phyloP scores from a whole-genome alignment of 1,284 basidiomycete species.

The Fomitopsis pinicola region DNA sequence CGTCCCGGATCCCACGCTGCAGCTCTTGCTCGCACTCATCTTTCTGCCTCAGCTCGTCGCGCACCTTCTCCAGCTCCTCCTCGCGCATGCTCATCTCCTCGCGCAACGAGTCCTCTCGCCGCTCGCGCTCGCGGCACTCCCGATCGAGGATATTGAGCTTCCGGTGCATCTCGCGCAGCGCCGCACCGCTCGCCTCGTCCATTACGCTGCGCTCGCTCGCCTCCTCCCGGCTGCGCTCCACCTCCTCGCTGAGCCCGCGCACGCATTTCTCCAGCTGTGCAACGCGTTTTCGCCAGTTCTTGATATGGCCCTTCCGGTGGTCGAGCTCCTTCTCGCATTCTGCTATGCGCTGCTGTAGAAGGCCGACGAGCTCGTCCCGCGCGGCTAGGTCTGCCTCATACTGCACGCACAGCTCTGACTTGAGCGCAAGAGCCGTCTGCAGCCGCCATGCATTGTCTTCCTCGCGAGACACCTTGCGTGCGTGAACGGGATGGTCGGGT shows the following conservation, averaged over 20 bases:
- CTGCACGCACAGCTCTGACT: slow-evolving; percentile 66
- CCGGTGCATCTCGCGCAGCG: slow-evolving; percentile 59
- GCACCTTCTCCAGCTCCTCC: slow-evolving; percentile 41
- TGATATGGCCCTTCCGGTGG: slow-evolving; percentile 47
- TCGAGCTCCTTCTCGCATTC: slow-evolving; percentile 56
- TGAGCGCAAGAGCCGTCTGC: slow-evolving; percentile 65
- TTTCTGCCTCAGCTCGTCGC: slow-evolving; percentile 43
- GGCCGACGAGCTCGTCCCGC: slow-evolving; percentile 62
- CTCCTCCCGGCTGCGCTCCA: slow-evolving; percentile 62
- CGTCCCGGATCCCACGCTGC: slow-evolving; percentile 45
- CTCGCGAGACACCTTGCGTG: slow-evolving; percentile 60
- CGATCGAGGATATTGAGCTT: slow-evolving; percentile 58
- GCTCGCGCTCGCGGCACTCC: slow-evolving; percentile 48
- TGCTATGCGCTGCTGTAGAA: slow-evolving; percentile 50
- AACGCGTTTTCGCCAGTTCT: slow-evolving; percentile 70
- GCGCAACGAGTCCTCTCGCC: slow-evolving; percentile 32
- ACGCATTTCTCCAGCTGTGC: slow-evolving; percentile 63
- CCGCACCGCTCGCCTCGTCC: slow-evolving; percentile 73
- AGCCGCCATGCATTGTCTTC: slow-evolving; percentile 66
- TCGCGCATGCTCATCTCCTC: slow-evolving; percentile 28
- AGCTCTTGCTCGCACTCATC: slow-evolving; percentile 51
- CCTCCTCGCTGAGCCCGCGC: slow-evolving; percentile 61
- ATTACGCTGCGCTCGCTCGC: slow-evolving; percentile 69
- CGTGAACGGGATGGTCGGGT: slow-evolving; percentile 39
- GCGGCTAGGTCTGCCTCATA: slow-evolving; percentile 69